Evolutionary conservation across 2,329 filamentous ascomycete genomes (phyloP).

Genomic region (Sporothrix inflata): DNA sequence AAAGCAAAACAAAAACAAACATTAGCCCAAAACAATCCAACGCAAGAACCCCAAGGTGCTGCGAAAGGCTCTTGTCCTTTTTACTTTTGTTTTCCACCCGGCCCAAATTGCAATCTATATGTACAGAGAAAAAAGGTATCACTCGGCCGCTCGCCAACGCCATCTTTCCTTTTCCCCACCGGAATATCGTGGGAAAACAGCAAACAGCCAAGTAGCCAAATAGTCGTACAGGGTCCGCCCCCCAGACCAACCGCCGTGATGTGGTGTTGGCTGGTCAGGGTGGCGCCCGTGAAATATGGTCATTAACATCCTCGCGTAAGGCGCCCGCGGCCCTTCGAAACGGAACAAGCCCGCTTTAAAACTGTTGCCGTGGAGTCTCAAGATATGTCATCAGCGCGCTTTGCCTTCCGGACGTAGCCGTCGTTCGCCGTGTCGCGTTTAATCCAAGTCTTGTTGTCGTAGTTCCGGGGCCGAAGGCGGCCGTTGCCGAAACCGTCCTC

Average conservation of each 20-base stretch:
- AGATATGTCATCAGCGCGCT: too few relatives aligned
- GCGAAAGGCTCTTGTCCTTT: neutral
- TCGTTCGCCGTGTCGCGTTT: too few relatives aligned
- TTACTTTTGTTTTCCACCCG: conserved; percentile 11
- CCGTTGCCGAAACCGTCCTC: too few relatives aligned
- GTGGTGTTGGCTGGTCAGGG: neutral
- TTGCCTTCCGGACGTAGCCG: too few relatives aligned
- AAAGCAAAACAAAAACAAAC: conserved; percentile 2
- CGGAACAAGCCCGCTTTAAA: neutral
- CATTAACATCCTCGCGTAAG: neutral
- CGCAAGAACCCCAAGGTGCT: conserved; percentile 14
- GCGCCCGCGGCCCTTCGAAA: neutral
- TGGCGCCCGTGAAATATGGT: conserved; percentile 5
- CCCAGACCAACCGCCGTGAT: neutral
- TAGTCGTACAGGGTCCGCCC: conserved; percentile 23
- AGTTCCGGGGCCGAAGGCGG: too few relatives aligned
- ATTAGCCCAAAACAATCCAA: neutral
- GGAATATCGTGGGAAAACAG: neutral
- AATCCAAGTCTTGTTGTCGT: too few relatives aligned
- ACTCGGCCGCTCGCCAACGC: neutral
- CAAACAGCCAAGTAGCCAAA: conserved; percentile 9
- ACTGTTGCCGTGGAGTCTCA: too few relatives aligned
- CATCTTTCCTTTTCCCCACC: neutral
- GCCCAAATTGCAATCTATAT: conserved; percentile 26
- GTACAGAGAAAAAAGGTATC: conserved; percentile 21